These are phyloP conservation scores for Cladosporium sp. DNA, from an alignment of 2,329 filamentous ascomycete genomes.

Conservation along the genomic window DNA sequence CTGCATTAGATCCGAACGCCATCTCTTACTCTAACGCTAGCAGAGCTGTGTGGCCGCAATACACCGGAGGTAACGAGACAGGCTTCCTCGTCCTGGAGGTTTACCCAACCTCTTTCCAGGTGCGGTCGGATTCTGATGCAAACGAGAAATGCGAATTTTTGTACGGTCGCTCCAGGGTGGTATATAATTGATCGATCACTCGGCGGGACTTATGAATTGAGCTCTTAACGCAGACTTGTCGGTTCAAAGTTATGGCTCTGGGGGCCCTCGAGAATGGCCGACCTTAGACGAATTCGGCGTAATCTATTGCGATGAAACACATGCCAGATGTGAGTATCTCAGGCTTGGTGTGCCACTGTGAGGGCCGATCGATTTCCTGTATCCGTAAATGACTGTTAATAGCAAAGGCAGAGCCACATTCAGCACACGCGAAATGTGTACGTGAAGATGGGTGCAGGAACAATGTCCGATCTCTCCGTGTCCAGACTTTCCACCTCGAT, in stretches of 20 bases:
- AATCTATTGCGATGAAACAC: background rate
- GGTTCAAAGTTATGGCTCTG: background rate
- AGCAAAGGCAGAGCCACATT: background rate
- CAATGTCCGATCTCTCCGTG: background rate
- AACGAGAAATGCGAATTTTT: background rate
- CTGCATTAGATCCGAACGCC: constrained; percentile 39
- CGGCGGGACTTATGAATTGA: background rate
- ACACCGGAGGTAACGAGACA: background rate
- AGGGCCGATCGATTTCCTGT: background rate
- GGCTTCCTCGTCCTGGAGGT: background rate
- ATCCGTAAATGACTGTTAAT: background rate
- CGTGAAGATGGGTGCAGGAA: background rate
- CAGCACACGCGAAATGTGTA: background rate
- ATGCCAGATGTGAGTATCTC: background rate
- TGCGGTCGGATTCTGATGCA: background rate
- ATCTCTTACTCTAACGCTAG: background rate
- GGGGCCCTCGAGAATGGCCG: background rate
- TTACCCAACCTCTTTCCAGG: background rate
- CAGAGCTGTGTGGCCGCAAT: background rate
- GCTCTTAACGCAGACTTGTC: background rate
- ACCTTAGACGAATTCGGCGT: background rate
- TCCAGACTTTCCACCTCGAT: background rate
- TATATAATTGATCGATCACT: background rate
- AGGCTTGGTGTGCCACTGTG: background rate
- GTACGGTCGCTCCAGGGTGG: constrained; percentile 1